Evolutionary conservation across 345 rosid species (phyloP).

Genomic region (Rhizophora mangle): DNA sequence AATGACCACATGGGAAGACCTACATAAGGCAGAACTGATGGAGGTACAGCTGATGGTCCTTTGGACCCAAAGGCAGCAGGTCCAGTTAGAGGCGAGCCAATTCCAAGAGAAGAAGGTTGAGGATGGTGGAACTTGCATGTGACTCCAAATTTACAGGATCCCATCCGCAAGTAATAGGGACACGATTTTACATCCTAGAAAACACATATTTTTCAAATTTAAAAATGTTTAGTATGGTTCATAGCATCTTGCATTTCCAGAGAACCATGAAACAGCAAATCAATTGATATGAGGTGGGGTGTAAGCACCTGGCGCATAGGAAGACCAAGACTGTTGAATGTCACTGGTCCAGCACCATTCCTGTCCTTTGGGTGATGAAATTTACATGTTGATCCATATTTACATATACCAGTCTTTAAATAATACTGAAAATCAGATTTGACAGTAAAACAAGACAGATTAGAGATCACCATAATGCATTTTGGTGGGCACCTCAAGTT

Average conservation of each 20-base stretch:
- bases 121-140: conserved; percentile 91
- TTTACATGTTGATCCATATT: conserved; percentile 78
- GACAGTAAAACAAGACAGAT: neutral
- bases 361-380: conserved; percentile 86
- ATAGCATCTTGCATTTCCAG: neutral
- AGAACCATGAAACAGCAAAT: neutral
- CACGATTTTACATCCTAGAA: conserved; percentile 74
- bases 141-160: conserved; percentile 68
- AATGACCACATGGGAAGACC: conserved; percentile 54
- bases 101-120: conserved; percentile 49
- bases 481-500: neutral
- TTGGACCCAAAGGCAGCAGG: conserved; percentile 36
- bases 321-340: conserved; percentile 60
- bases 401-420: conserved; percentile 84
- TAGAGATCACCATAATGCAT: neutral
- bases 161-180: conserved; percentile 72
- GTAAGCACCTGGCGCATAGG: conserved; percentile 71
- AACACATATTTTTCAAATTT: neutral
- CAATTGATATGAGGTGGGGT: neutral
- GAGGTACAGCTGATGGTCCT: conserved; percentile 42
- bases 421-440: conserved; percentile 48
- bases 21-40: conserved; percentile 51
- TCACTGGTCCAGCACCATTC: conserved; percentile 78
- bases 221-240: neutral
- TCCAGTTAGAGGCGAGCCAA: conserved; percentile 35